Evolutionary conservation across 805 yeast genomes (phyloP).

Genomic region (Deakozyma indianensis): DNA sequence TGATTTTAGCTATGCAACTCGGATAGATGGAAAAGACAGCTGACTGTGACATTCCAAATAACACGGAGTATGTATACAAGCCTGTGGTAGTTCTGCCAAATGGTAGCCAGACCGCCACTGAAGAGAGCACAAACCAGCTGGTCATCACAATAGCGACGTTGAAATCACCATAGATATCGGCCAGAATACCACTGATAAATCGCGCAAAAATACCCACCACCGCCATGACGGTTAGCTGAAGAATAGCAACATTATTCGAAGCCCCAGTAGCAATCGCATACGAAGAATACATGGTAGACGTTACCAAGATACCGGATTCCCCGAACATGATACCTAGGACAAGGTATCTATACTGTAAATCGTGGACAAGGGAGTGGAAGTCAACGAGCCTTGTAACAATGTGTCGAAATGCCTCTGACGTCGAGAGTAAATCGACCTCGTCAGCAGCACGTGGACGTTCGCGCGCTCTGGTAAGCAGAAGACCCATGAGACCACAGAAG

Average conservation of each 20-base stretch:
- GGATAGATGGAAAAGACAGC: slow-evolving; percentile 45
- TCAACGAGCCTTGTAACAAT: slow-evolving; percentile 22
- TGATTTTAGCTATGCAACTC: slow-evolving; percentile 44
- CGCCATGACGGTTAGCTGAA: slow-evolving; percentile 8
- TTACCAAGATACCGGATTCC: slow-evolving; percentile 33
- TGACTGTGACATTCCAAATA: slow-evolving; percentile 42
- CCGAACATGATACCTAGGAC: slow-evolving; percentile 30
- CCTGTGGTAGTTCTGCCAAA: slow-evolving; percentile 24
- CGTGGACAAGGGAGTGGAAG: slow-evolving; percentile 26
- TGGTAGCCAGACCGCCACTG: slow-evolving; percentile 30
- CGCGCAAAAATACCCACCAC: slow-evolving; percentile 34
- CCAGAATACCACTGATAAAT: slow-evolving; percentile 29
- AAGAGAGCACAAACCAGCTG: slow-evolving; percentile 17
- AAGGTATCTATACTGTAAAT: slow-evolving; percentile 28
- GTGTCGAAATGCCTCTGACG: neutral
- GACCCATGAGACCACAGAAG: slow-evolving; percentile 24
- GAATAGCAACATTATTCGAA: neutral
- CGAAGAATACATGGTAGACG: slow-evolving; percentile 37
- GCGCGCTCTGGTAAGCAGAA: slow-evolving; percentile 26
- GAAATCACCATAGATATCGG: slow-evolving; percentile 37
- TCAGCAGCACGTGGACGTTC: slow-evolving; percentile 17
- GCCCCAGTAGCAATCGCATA: slow-evolving; percentile 24
- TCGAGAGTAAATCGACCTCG: slow-evolving; percentile 11
- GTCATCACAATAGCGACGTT: slow-evolving; percentile 32
- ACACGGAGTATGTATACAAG: slow-evolving; percentile 34